phyloP scores from a whole-genome alignment of 179 eudicot species.

The Vitellaria paradoxa region DNA sequence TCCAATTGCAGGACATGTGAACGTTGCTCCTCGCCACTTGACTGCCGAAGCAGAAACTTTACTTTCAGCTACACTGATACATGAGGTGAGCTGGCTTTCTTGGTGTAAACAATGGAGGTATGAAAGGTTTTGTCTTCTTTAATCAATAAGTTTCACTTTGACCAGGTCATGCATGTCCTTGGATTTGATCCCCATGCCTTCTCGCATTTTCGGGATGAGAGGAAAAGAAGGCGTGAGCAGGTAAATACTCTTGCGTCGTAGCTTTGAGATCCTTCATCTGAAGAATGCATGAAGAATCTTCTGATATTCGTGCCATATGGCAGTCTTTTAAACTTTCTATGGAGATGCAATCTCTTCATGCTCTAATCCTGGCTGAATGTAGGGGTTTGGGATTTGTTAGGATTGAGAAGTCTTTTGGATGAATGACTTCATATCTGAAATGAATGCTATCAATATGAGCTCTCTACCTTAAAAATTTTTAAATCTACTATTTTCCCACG shows the following conservation, averaged over 20 bases:
- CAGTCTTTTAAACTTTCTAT: not conserved
- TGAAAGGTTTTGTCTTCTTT: slow-evolving; percentile 3
- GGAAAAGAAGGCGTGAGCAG: slow-evolving; percentile 79
- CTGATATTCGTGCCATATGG: not conserved
- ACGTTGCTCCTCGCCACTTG: slow-evolving; percentile 98
- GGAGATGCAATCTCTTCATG: not conserved
- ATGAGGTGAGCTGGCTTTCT: slow-evolving; percentile 57
- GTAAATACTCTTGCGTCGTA: slow-evolving; percentile 28
- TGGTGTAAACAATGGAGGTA: not conserved
- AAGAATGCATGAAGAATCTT: not conserved
- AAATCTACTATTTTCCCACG: too few relatives aligned
- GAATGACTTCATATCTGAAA: not conserved
- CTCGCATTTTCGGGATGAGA: slow-evolving; percentile 96
- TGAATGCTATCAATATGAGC: too few relatives aligned
- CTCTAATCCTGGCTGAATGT: not conserved
- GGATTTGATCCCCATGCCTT: slow-evolving; percentile 99
- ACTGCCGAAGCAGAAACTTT: slow-evolving; percentile 96
- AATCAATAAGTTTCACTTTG: slow-evolving; percentile 12
- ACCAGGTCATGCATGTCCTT: slow-evolving; percentile 95
- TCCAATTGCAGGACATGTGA: slow-evolving; percentile 76
- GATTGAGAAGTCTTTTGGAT: not conserved
- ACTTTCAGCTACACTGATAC: slow-evolving; percentile 93
- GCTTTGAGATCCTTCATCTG: not conserved
- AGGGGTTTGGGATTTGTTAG: not conserved
- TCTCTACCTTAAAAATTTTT: too few relatives aligned